Evolutionary conservation across 768 basidiomycete species (phyloP).

Genomic region (Pisolithus sp.): DNA sequence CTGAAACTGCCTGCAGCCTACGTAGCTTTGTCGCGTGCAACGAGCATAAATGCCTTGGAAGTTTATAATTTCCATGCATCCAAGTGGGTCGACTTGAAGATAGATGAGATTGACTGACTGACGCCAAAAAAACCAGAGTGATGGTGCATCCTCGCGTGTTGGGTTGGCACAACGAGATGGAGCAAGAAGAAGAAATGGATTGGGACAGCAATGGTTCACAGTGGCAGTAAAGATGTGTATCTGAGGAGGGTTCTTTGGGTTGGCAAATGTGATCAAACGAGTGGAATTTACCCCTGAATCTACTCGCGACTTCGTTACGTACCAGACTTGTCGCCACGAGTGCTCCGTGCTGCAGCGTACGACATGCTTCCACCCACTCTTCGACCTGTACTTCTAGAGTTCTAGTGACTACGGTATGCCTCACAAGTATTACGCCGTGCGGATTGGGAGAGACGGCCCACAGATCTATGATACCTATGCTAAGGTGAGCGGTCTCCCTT

Average conservation of each 20-base stretch:
- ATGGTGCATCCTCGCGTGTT: conserved; percentile 59
- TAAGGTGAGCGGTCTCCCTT: conserved; percentile 17
- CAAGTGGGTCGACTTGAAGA: conserved; percentile 37
- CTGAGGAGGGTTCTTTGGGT: conserved; percentile 2
- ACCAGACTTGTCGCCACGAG: no score
- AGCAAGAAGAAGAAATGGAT: conserved; percentile 9
- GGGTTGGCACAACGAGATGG: conserved; percentile 42
- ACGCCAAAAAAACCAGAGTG: conserved; percentile 37
- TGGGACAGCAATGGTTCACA: conserved; percentile 5
- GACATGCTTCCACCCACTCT: not conserved
- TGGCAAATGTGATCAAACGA: not conserved
- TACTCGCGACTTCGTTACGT: no score
- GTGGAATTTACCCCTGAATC: not conserved
- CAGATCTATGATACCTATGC: conserved; percentile 24
- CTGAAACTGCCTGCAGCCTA: conserved; percentile 38
- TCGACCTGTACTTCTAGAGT: not conserved
- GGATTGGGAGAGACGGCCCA: conserved; percentile 28
- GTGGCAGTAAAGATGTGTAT: not conserved
- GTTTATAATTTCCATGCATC: conserved; percentile 55
- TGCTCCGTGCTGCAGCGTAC: not conserved
- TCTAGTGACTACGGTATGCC: not conserved
- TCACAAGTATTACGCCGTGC: conserved; percentile 31
- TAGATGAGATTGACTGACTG: not conserved
- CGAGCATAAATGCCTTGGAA: conserved; percentile 56
- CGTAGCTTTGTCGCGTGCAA: conserved; percentile 70